phyloP scores from a whole-genome alignment of 163 green algal genomes.

The Coccomyxa subellipsoidea region DNA sequence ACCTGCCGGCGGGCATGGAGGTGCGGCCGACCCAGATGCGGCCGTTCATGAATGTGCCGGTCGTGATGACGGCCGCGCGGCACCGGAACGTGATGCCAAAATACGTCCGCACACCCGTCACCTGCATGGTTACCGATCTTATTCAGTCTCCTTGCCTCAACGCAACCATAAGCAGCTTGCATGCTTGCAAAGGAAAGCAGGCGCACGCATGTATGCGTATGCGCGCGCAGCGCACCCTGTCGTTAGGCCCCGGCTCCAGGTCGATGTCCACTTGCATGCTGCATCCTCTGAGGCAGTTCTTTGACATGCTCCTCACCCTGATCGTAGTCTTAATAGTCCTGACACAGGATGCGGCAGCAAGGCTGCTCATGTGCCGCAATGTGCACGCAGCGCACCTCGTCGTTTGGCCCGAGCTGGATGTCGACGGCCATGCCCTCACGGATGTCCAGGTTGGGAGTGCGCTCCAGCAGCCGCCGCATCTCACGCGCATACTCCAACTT shows the following conservation, averaged over 20 bases:
- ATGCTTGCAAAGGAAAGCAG: no score
- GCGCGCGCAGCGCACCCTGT: no score
- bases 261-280: no score
- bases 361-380: not conserved
- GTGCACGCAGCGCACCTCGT: conserved; percentile 54
- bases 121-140: not conserved
- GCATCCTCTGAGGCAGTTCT: no score
- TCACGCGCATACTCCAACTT: conserved; percentile 84
- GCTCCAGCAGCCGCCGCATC: conserved; percentile 74
- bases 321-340: no score
- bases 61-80: conserved; percentile 89
- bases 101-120: conserved; percentile 73
- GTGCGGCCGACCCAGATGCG: conserved; percentile 88
- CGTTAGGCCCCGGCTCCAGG: no score
- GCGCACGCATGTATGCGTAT: no score
- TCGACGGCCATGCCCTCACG: conserved; percentile 92
- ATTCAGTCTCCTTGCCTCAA: not conserved
- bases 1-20: conserved; percentile 82
- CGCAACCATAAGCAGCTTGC: no score
- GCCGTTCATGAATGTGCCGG: conserved; percentile 97
- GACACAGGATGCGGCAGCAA: no score
- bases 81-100: conserved; percentile 87
- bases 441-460: conserved; percentile 77
- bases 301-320: no score
- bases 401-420: conserved; percentile 84